phyloP scores from a whole-genome alignment of 768 basidiomycete species.

The Paxillus rubicundulus region DNA sequence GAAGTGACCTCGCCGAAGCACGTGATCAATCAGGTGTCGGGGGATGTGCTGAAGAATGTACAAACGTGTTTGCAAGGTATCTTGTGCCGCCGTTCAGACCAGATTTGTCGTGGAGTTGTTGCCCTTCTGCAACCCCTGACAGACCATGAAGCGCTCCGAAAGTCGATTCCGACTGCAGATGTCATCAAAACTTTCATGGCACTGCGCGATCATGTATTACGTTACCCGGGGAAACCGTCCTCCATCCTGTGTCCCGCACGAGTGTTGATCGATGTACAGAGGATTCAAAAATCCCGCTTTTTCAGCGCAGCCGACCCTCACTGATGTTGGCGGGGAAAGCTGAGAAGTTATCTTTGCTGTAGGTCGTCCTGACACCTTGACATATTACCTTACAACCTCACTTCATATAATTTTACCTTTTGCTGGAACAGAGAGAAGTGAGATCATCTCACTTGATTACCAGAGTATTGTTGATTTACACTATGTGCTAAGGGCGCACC shows the following conservation, averaged over 20 bases:
- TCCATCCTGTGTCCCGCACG: neutral
- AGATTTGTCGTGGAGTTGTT: constrained; percentile 14
- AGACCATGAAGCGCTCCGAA: constrained; percentile 13
- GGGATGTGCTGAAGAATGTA: constrained; percentile 7
- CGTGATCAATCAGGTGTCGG: neutral
- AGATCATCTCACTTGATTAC: neutral
- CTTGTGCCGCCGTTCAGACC: constrained; percentile 2
- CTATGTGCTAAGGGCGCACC: neutral
- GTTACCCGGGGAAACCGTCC: neutral
- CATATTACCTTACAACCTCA: constrained; percentile 7
- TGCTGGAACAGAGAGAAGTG: neutral
- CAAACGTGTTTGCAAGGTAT: neutral
- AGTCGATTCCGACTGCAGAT: constrained; percentile 1
- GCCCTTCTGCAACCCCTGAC: constrained; percentile 16
- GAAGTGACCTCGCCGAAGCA: too few species aligned
- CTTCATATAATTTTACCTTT: constrained; percentile 12
- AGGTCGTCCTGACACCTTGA: neutral
- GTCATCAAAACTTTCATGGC: constrained; percentile 11
- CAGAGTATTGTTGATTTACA: neutral
- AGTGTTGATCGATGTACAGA: neutral
- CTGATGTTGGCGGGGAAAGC: constrained; percentile 10
- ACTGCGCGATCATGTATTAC: constrained; percentile 6
- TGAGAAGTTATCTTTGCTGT: neutral
- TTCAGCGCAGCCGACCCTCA: neutral
- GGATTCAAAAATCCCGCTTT: neutral